Conservation (phyloP, 352 stramenopile species). For the Phytophthora syringae region DNA sequence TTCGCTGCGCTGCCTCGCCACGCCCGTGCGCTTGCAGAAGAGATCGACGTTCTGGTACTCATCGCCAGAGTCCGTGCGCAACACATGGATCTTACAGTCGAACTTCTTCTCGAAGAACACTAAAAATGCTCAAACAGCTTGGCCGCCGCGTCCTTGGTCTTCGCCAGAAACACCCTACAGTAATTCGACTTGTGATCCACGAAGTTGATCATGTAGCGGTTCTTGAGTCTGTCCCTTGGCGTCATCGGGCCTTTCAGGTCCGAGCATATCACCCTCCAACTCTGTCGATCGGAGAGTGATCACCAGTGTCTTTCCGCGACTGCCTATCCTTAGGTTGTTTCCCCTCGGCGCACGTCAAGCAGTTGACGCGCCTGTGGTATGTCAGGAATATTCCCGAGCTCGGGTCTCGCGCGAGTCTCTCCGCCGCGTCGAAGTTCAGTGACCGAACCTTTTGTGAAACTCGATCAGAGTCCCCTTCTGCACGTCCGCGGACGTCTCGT, state of each 20-base stretch:
- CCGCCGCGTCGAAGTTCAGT: conserved; percentile 11
- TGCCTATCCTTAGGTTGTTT: conserved; percentile 20
- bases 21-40: conserved; percentile 29
- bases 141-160: too few species aligned
- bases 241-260: conserved; percentile 15
- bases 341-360: conserved; percentile 15
- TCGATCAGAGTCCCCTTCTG: conserved; percentile 1
- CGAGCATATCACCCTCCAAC: conserved; percentile 24
- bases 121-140: neutral
- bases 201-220: conserved; percentile 24
- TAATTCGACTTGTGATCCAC: conserved; percentile 7
- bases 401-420: conserved; percentile 5
- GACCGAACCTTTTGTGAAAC: conserved; percentile 5
- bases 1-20: conserved; percentile 30
- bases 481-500: conserved; percentile 2
- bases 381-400: conserved; percentile 9
- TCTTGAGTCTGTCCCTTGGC: neutral
- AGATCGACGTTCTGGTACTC: conserved; percentile 11
- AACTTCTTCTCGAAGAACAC: neutral
- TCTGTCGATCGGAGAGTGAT: conserved; percentile 17
- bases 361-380: conserved; percentile 8
- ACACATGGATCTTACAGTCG: neutral
- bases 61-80: neutral
- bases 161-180: too few species aligned
- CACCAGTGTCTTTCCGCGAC: conserved; percentile 10